Conservation (phyloP, 768 basidiomycete genomes). For the Lactarius sp. region DNA sequence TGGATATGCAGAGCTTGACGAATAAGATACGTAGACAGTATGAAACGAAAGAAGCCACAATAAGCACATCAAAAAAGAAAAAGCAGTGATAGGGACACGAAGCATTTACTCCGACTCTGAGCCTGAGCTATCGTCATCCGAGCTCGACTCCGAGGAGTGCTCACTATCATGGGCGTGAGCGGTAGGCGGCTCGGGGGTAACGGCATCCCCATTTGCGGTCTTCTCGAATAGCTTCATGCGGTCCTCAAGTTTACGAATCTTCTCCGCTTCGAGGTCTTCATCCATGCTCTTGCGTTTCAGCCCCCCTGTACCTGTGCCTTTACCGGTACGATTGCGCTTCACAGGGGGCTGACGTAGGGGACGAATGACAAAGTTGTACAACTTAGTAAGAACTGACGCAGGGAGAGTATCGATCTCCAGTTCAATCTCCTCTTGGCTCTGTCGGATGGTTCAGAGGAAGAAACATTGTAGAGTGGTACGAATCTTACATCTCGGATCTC, state of each 20-base stretch:
- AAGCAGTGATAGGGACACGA: background rate
- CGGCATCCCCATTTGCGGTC: conserved; percentile 34
- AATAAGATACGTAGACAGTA: conserved; percentile 25
- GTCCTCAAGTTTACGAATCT: conserved; percentile 87
- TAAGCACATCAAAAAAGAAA: conserved; percentile 9
- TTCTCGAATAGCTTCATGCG: conserved; percentile 81
- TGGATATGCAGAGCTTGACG: conserved; percentile 27
- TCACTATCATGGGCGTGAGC: conserved; percentile 54
- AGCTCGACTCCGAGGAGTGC: conserved; percentile 75
- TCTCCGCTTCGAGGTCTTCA: conserved; percentile 92
- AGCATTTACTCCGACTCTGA: conserved; percentile 73
- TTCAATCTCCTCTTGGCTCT: conserved; percentile 98
- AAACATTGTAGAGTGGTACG: conserved; percentile 17
- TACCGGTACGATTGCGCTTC: conserved; percentile 61
- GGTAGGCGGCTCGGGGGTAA: conserved; percentile 33
- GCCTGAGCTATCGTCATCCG: conserved; percentile 73
- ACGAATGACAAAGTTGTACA: conserved; percentile 93
- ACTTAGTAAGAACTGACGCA: conserved; percentile 76
- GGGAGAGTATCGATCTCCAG: conserved; percentile 95
- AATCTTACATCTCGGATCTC: conserved; percentile 85
- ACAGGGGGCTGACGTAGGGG: conserved; percentile 56
- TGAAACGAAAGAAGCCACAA: conserved; percentile 11
- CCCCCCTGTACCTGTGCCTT: conserved; percentile 84
- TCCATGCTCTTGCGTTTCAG: conserved; percentile 95
- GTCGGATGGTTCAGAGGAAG: conserved; percentile 27